phyloP scores from a whole-genome alignment of 2,329 filamentous ascomycete species.

The Aspergillus tubingensis region DNA sequence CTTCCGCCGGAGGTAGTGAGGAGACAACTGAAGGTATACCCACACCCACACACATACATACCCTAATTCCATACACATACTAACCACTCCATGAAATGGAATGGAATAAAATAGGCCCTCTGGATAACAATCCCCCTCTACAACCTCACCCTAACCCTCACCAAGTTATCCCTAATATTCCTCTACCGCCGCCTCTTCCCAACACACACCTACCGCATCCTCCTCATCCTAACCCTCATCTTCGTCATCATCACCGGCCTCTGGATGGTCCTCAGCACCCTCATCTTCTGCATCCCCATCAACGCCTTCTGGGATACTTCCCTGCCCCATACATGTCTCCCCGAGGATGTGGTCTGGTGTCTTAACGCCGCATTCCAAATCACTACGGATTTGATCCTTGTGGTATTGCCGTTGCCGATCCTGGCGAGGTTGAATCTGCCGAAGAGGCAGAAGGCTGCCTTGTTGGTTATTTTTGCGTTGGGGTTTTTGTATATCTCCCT shows the following conservation, averaged over 20 bases:
- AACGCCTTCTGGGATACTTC: constrained; percentile 26
- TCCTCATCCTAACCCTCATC: constrained; percentile 19
- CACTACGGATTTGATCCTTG: constrained; percentile 26
- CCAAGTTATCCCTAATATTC: constrained; percentile 36
- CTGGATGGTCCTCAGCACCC: constrained; percentile 31
- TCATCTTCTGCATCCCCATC: constrained; percentile 32
- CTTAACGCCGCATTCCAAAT: constrained; percentile 34
- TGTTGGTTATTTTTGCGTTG: constrained; percentile 31
- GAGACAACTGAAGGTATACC: constrained; percentile 27
- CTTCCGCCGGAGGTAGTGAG: constrained; percentile 9
- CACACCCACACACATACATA: too few relatives aligned
- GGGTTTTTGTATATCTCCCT: constrained; percentile 28
- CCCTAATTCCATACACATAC: too few relatives aligned
- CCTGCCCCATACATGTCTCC: constrained; percentile 21
- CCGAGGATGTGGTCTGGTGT: constrained; percentile 27
- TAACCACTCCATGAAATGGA: too few relatives aligned
- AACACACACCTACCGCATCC: constrained; percentile 20
- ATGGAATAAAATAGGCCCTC: constrained; percentile 24
- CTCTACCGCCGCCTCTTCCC: constrained; percentile 37
- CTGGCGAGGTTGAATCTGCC: constrained; percentile 28
- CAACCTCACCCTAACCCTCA: constrained; percentile 33
- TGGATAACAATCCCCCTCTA: constrained; percentile 39
- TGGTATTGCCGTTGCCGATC: constrained; percentile 31
- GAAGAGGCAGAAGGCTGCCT: constrained; percentile 22
- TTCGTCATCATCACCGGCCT: constrained; percentile 26